These are phyloP conservation scores for Candida endomychidarum DNA, from an alignment of 805 yeast species.

Conservation along the genomic window DNA sequence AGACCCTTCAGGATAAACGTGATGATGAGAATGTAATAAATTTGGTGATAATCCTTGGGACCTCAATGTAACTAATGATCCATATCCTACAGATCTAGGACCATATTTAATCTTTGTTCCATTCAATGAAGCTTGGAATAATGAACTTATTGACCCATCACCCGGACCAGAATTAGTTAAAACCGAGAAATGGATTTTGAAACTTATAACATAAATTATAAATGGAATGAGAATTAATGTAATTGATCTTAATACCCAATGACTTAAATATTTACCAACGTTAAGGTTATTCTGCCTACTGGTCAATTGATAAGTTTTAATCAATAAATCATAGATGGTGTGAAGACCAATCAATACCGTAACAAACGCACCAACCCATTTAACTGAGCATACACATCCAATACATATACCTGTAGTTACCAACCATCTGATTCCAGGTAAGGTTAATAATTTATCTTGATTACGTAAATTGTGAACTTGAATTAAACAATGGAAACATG, in stretches of 20 bases:
- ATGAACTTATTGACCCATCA: conserved; percentile 84
- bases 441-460: conserved; percentile 35
- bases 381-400: conserved; percentile 82
- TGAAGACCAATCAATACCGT: conserved; percentile 62
- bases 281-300: conserved; percentile 16
- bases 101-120: conserved; percentile 65
- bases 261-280: conserved; percentile 42
- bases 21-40: conserved; percentile 84
- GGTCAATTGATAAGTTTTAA: conserved; percentile 40
- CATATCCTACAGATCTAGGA: conserved; percentile 63
- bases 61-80: conserved; percentile 63
- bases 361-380: conserved; percentile 80
- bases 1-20: conserved; percentile 86
- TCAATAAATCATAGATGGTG: conserved; percentile 51
- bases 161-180: conserved; percentile 87
- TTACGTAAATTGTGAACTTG: conserved; percentile 51
- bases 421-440: conserved; percentile 54
- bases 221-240: conserved; percentile 73
- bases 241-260: conserved; percentile 71
- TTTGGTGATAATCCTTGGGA: conserved; percentile 73
- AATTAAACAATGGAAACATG: conserved; percentile 34
- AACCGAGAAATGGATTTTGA: conserved; percentile 77
- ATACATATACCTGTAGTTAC: conserved; percentile 61
- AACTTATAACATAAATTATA: conserved; percentile 64
- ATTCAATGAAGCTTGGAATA: conserved; percentile 82